Evolutionary conservation across 371 early-diverging fungal genomes (phyloP), one percentile per base, ranked within the genome.

Genomic region (Syncephalastrum monosporum): DNA sequence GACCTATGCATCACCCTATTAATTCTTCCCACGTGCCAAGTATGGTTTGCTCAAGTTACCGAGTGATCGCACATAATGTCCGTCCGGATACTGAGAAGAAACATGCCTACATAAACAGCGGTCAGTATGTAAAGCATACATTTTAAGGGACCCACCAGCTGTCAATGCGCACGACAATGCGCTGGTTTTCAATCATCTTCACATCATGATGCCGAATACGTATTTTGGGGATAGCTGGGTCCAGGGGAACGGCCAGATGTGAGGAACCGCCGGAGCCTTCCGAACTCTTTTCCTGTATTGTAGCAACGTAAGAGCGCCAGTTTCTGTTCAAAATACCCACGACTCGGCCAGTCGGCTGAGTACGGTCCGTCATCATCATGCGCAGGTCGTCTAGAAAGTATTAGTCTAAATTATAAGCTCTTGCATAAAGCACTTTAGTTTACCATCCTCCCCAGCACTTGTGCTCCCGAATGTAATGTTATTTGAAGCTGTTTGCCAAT

Each of bases 221-320:
- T 61, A 96, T 93, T 68, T 92, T 93, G 38, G 97, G 97, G 25
- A 94, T 90, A 3, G 83, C 71, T 48, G 83, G 81, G 64, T 95
- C 92, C 56, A 95, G 76, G 0, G 97, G 91, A 19, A 89, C 71
- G 1, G 91, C 91, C 63, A 92, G 68, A 79, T 91, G 86, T 59
- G 87, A 68, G 48, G 84, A 64, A 47, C 73, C 76, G 38, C 77
- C 79, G 2, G 82, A 83, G 33, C 70, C 68, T 38, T 81, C 84
- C 1, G 82, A 57, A 25, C 76, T 82, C 42, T 91, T 92, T 42
- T 77, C 75, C 55, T 89, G 89, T 24, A 96, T 72, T 0, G 94
- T 93, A 7, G 95, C 95, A 15, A 94, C 94, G 66, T 85, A 92
- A 10, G 92, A 89, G 44, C 95, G 79, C 95, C 95, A 96, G 61